Evolutionary conservation across 805 yeast species (phyloP), one percentile per base, ranked within the genome.

Genomic region (Spathaspora sp.): DNA sequence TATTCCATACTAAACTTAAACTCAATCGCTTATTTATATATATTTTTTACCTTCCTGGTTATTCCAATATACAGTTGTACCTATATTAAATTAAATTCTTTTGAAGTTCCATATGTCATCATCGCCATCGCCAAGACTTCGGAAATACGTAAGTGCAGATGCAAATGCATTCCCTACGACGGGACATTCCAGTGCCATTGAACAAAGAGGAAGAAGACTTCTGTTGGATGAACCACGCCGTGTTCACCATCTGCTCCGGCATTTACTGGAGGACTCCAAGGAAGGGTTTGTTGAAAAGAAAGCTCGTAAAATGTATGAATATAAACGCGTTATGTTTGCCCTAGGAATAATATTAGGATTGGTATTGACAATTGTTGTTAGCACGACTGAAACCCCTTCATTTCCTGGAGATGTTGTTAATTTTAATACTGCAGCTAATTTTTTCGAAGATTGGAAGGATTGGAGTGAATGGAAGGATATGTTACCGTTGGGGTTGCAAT

Each of bases 301-400:
- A 31, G 35, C 29, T 64, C 62, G 57, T 64, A 60, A 48, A 53
- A 55, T 74, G 35, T 65, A 74, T 65, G 80, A 78, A 51, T 76
- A 89, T 2, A 77, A 85, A 58, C 67, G 89, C 49, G 74, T 82
- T 18, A 74, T 83, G 8, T 87, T 89, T 58, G 57, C 86, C 0
- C 63, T 88, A 40, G 97, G 97, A 44, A 82, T 96, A 0, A 45
- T 89, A 1, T 54, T 89, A 12, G 97, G 97, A 14, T 69, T 89
- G 1, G 46, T 77, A 0, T 58, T 81, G 2, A 91, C 97, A 0
- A 73, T 81, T 31, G 80, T 86, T 58, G 76, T 86, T 54, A 72
- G 76, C 16, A 67, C 74, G 1, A 64, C 68, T 12, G 58, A 71
- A 23, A 75, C 76, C 45, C 70, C 76, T 1, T 63, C 78, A 14